Evolutionary conservation across 2,329 filamentous ascomycete species (phyloP).

Genomic region (Ilyonectria mors-panacis): DNA sequence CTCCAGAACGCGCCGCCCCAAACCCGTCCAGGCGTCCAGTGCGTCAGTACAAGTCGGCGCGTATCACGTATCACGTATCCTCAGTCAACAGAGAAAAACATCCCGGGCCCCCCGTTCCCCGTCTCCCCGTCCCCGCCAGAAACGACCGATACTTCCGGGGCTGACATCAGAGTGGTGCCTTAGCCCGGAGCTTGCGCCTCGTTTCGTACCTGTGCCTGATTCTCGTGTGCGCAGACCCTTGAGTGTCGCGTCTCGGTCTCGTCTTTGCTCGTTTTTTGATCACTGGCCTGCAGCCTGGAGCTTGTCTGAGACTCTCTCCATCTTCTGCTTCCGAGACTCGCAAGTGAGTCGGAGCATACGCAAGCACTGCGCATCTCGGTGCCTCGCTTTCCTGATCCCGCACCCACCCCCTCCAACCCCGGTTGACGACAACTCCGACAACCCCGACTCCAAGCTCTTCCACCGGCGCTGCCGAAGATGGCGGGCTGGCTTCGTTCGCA

Average conservation of each 20-base stretch:
- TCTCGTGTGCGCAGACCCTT: slow-evolving; percentile 9
- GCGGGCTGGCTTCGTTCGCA: slow-evolving; percentile 45
- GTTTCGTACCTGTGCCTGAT: slow-evolving; percentile 17
- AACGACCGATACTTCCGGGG: slow-evolving; percentile 49
- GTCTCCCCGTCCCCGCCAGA: slow-evolving; percentile 23
- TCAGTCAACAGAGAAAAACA: slow-evolving; percentile 33
- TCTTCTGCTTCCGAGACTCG: slow-evolving; percentile 25
- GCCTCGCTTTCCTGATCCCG: slow-evolving; percentile 32
- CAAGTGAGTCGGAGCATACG: slow-evolving; percentile 27
- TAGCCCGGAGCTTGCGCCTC: slow-evolving; percentile 30
- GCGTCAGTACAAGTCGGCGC: slow-evolving; percentile 26
- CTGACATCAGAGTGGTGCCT: slow-evolving; percentile 32
- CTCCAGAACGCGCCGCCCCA: neutral
- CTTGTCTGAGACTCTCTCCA: slow-evolving; percentile 14
- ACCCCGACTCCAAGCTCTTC: slow-evolving; percentile 29
- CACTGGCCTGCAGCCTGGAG: slow-evolving; percentile 28
- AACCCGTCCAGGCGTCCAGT: neutral
- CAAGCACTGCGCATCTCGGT: slow-evolving; percentile 28
- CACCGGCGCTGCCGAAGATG: slow-evolving; percentile 50
- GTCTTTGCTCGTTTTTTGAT: slow-evolving; percentile 23
- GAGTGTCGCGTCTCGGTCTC: slow-evolving; percentile 5
- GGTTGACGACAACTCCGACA: slow-evolving; percentile 29
- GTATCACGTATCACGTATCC: slow-evolving; percentile 29
- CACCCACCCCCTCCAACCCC: slow-evolving; percentile 30
- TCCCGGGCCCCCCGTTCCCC: slow-evolving; percentile 30